These are phyloP conservation scores for Solanum sitiens DNA, from an alignment of 257 asterid species.

Conservation along the genomic window DNA sequence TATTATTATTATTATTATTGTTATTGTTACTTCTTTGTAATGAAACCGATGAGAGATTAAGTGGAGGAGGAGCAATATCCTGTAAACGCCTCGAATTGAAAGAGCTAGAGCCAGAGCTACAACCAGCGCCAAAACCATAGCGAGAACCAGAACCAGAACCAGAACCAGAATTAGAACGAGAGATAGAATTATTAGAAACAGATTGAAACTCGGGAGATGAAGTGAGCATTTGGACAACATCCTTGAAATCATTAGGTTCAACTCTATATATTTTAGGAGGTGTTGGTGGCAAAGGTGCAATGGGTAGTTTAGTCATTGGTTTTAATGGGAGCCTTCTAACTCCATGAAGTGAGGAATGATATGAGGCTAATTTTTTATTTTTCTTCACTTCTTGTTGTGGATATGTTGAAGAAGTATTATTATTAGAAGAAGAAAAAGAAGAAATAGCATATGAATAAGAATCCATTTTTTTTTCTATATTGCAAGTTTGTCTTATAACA, in stretches of 20 bases:
- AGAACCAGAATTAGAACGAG: background rate
- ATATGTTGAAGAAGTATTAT: background rate
- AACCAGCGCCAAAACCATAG: background rate
- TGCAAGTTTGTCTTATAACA: background rate
- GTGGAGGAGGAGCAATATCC: constrained; percentile 63
- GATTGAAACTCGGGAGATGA: constrained; percentile 22
- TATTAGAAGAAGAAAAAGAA: background rate
- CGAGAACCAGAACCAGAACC: background rate
- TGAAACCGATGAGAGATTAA: constrained; percentile 21
- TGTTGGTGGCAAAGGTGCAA: constrained; percentile 64
- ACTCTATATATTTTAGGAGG: constrained; percentile 64
- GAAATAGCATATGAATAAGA: background rate
- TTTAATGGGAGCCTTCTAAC: constrained; percentile 26
- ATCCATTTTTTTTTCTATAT: constrained; percentile 1
- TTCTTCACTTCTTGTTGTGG: constrained; percentile 5
- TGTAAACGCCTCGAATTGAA: constrained; percentile 5
- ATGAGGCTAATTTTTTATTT: constrained; percentile 1
- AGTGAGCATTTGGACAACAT: constrained; percentile 67
- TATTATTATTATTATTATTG: background rate
- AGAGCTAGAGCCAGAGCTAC: background rate
- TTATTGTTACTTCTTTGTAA: background rate
- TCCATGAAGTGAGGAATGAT: constrained; percentile 33
- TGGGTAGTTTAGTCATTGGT: constrained; percentile 33
- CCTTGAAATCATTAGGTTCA: constrained; percentile 38
- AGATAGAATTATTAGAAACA: background rate